These are phyloP conservation scores for Thamnidium elegans DNA, from an alignment of 192 early-diverging fungal species.

Conservation along the genomic window DNA sequence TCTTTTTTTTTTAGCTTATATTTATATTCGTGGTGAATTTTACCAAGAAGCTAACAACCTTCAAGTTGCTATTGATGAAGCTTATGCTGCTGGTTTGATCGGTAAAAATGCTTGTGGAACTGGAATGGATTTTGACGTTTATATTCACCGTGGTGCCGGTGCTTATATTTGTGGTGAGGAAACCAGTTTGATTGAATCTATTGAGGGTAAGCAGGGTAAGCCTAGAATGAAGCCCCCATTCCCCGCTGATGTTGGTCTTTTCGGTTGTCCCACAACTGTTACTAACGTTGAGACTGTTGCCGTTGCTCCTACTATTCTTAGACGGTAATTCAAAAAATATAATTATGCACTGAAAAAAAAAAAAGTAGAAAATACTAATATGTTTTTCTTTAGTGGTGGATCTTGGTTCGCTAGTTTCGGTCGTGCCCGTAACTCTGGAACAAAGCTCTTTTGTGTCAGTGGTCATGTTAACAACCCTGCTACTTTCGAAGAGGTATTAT, in stretches of 20 bases:
- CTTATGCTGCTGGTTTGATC: conserved; percentile 92
- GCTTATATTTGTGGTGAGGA: conserved; percentile 99
- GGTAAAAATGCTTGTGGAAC: conserved; percentile 98
- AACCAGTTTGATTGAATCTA: conserved; percentile 80
- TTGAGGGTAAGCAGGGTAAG: conserved; percentile 98
- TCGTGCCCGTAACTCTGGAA: conserved; percentile 89
- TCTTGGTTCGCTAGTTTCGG: conserved; percentile 94
- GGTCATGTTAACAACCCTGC: conserved; percentile 98
- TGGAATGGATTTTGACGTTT: conserved; percentile 97
- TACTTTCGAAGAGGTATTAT: conserved; percentile 82
- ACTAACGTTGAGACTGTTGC: conserved; percentile 99
- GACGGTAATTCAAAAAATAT: conserved; percentile 20
- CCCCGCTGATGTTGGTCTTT: conserved; percentile 97
- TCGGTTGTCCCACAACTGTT: conserved; percentile 99
- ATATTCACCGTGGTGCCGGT: conserved; percentile 95
- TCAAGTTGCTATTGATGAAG: conserved; percentile 94
- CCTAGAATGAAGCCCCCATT: conserved; percentile 98
- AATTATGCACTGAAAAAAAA: too few species aligned
- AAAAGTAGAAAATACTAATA: background rate
- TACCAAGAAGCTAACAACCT: conserved; percentile 94
- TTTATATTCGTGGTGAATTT: conserved; percentile 98
- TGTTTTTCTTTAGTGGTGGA: conserved; percentile 58
- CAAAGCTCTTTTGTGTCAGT: conserved; percentile 96
- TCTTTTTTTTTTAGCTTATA: conserved; percentile 62
- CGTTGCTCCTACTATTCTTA: conserved; percentile 89